Base-by-base conservation (phyloP, 768 basidiomycete species). In the Mycena amicta region DNA sequence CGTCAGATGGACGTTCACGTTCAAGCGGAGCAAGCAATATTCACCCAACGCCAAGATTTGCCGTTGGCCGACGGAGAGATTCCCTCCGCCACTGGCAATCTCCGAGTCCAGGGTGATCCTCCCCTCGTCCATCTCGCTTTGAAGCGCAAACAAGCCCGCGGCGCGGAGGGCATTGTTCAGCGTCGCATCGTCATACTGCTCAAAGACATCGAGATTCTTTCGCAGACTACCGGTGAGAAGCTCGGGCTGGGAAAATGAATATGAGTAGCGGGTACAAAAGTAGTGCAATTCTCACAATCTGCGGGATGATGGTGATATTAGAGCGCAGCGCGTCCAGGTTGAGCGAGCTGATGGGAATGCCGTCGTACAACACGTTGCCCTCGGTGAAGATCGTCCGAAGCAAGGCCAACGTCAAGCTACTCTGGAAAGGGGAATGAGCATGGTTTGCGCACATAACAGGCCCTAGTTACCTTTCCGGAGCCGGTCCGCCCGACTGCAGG, bases 1-100 rank as follows among this genome's bases (percentile, higher is more conserved):
- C 20, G 27, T 29, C 16, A 0, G 18, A 46, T 25, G 11, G 20
- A 8, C 8, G 18, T 22, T 5, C 28, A 16, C n/a, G n/a, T 15
- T 46, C 26, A 20, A 15, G 2, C 23, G 59, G 62, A 3, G 66
- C 54, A 25, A 49, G 78, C n/a, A n/a, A n/a, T n/a, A n/a, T n/a
- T n/a, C 78, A 62, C 80, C 79, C 1, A 82, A 67, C 0, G 80
- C 79, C 6, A 82, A 63, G 31, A 82, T 72, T 60, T 83, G 81
- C n/a, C 79, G 67, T 60, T 82, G 80, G 6, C 81, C 80, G 26
- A 80, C 74, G 11, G 71, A 74, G 2, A 76, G 64, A 56, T 76
- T 75, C 8, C 57, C 43, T 2, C 72, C 74, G 16, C 70, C 72
- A 20, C 64, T 63, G 4, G 71, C 57, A 28, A 77, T 68, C 13